Evolutionary conservation across 257 asterid genomes (phyloP).

Genomic region (Penstemon eatonii): DNA sequence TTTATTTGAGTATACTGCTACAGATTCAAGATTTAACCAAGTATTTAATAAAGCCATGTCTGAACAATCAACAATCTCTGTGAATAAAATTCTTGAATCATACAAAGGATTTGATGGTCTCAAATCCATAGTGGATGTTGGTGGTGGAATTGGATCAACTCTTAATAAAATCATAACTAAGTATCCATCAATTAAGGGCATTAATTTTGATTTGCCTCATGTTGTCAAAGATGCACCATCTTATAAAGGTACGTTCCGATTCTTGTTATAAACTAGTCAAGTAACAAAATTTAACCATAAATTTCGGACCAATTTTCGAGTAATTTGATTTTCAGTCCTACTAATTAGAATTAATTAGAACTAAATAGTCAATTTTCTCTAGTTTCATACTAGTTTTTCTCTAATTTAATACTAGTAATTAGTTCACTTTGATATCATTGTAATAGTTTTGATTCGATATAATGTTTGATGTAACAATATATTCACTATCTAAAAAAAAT

Average conservation of each 20-base stretch:
- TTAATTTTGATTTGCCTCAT: slow-evolving; percentile 68
- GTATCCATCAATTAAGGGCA: slow-evolving; percentile 51
- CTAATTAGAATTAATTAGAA: no score
- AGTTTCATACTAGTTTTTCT: no score
- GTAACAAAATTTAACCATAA: no score
- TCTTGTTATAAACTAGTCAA: background rate
- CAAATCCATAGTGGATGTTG: slow-evolving; percentile 56
- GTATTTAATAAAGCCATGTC: slow-evolving; percentile 61
- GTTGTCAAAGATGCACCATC: slow-evolving; percentile 57
- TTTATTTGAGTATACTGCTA: slow-evolving; percentile 56
- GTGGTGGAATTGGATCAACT: slow-evolving; percentile 64
- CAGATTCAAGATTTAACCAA: slow-evolving; percentile 49
- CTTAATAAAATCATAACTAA: slow-evolving; percentile 45
- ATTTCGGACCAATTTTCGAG: no score
- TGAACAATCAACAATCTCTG: slow-evolving; percentile 41
- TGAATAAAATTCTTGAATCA: slow-evolving; percentile 47
- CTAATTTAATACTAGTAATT: no score
- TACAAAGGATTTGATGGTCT: slow-evolving; percentile 63
- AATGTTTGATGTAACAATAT: no score
- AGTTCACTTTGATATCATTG: no score
- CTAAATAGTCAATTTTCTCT: no score
- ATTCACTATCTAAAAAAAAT: no score
- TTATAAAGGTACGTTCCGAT: slow-evolving; percentile 29
- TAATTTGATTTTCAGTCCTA: no score
- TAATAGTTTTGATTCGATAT: no score